These are phyloP conservation scores for Kwoniella dendrophila DNA, from an alignment of 768 basidiomycete genomes.

Conservation along the genomic window DNA sequence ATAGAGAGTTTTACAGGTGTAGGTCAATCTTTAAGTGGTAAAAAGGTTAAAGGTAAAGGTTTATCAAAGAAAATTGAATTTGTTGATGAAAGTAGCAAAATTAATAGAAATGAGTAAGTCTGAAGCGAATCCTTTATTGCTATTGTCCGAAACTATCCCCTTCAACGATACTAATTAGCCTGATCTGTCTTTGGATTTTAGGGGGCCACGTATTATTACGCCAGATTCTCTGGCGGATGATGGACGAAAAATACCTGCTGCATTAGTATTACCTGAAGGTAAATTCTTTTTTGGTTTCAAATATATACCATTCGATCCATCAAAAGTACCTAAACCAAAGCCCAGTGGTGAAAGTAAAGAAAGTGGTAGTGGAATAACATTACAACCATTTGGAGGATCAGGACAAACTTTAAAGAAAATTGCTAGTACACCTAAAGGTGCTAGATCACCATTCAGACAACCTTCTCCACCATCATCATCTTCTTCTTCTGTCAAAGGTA, in stretches of 20 bases:
- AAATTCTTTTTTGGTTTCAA: slow-evolving; percentile 97
- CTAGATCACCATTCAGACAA: slow-evolving; percentile 9
- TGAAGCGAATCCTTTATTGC: background rate
- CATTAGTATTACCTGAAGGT: slow-evolving; percentile 85
- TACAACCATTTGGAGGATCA: slow-evolving; percentile 23
- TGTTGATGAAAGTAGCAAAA: slow-evolving; percentile 78
- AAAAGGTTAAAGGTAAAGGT: slow-evolving; percentile 94
- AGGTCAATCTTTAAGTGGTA: slow-evolving; percentile 84
- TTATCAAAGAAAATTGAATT: slow-evolving; percentile 79
- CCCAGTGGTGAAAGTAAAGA: slow-evolving; percentile 28
- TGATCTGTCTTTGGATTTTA: slow-evolving; percentile 52
- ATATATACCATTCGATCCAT: slow-evolving; percentile 61
- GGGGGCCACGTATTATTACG: slow-evolving; percentile 80
- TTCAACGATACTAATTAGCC: background rate
- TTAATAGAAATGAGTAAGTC: slow-evolving; percentile 84
- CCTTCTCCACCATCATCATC: slow-evolving; percentile 46
- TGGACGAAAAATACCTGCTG: slow-evolving; percentile 75
- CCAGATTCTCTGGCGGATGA: slow-evolving; percentile 74
- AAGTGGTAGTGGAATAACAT: background rate
- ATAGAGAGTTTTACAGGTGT: slow-evolving; percentile 91
- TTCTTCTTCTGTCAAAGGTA: background rate
- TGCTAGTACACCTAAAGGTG: background rate
- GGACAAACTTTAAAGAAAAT: slow-evolving; percentile 16
- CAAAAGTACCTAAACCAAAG: slow-evolving; percentile 43
- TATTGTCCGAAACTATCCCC: background rate